A percentile compares a stretch with the other conserved stretches of the same genome.
Evolutionary conservation across 257 asterid genomes (phyloP).

Genomic region (Striga asiatica): DNA sequence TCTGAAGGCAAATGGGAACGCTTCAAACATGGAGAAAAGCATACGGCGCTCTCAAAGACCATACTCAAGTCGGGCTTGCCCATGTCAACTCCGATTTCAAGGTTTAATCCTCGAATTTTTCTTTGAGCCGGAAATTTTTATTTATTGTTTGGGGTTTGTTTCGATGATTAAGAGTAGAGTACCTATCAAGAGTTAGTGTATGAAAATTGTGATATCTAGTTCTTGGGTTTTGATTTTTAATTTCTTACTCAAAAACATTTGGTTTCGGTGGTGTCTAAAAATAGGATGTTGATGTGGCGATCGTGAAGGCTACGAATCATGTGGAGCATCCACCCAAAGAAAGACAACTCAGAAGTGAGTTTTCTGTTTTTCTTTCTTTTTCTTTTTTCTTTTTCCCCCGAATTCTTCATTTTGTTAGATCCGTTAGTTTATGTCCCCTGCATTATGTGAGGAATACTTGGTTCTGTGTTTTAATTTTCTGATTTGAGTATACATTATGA

Average conservation of each 20-base stretch:
- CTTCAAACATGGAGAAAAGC: slow-evolving; percentile 93
- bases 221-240: slow-evolving; percentile 10
- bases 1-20: slow-evolving; percentile 62
- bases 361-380: not conserved
- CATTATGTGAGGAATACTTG: too few species aligned
- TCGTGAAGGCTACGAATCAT: slow-evolving; percentile 98
- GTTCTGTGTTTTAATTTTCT: too few species aligned
- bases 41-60: slow-evolving; percentile 87
- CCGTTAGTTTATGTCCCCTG: too few species aligned
- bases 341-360: slow-evolving; percentile 88
- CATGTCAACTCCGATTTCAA: slow-evolving; percentile 97
- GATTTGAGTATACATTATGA: too few species aligned
- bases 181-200: not conserved
- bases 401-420: too few species aligned
- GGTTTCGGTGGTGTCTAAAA: slow-evolving; percentile 24
- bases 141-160: slow-evolving; percentile 9
- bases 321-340: slow-evolving; percentile 97
- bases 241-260: too few species aligned
- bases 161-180: slow-evolving; percentile 17
- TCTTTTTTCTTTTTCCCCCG: not conserved
- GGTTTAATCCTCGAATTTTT: too few species aligned
- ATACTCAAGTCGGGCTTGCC: slow-evolving; percentile 86
- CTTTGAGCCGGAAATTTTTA: slow-evolving; percentile 18
- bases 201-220: slow-evolving; percentile 14
- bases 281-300: slow-evolving; percentile 98